Percentiles rank a stretch among this genome's conserved stretches.
phyloP scores from a whole-genome alignment of 345 rosid genomes.

The Boechera stricta region DNA sequence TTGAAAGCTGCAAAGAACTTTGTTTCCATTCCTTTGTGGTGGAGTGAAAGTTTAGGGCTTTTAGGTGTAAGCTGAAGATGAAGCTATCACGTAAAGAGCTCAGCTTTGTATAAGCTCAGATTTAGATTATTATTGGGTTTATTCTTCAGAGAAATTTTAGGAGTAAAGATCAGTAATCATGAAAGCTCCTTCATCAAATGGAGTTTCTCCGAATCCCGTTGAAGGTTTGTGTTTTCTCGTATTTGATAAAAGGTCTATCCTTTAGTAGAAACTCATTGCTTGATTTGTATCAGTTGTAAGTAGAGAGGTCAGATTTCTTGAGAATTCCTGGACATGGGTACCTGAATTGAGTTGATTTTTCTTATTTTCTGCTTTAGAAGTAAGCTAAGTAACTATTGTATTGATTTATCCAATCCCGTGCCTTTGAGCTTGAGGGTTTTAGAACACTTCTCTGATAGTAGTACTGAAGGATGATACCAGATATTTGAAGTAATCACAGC shows the following conservation, averaged over 20 bases:
- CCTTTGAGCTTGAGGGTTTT: conserved; percentile 24
- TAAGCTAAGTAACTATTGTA: conserved; percentile 30
- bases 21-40: conserved; percentile 4
- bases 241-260: conserved; percentile 8
- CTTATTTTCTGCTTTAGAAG: background rate
- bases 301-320: conserved; percentile 21
- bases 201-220: conserved; percentile 60
- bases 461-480: background rate
- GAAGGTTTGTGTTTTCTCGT: conserved; percentile 62
- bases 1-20: background rate
- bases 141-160: background rate
- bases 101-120: conserved; percentile 44
- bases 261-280: conserved; percentile 6
- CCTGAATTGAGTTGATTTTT: conserved; percentile 2
- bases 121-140: conserved; percentile 8
- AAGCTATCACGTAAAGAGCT: conserved; percentile 34
- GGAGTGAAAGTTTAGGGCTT: conserved; percentile 27
- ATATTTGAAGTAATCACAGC: conserved; percentile 25
- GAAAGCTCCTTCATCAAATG: conserved; percentile 90
- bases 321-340: conserved; percentile 16
- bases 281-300: conserved; percentile 25
- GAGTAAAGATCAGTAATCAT: conserved; percentile 48
- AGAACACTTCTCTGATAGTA: conserved; percentile 23
- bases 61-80: conserved; percentile 31
- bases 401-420: background rate